These are phyloP conservation scores for Styphnolobium japonicum DNA, from an alignment of 306 rosid species.

Conservation along the genomic window DNA sequence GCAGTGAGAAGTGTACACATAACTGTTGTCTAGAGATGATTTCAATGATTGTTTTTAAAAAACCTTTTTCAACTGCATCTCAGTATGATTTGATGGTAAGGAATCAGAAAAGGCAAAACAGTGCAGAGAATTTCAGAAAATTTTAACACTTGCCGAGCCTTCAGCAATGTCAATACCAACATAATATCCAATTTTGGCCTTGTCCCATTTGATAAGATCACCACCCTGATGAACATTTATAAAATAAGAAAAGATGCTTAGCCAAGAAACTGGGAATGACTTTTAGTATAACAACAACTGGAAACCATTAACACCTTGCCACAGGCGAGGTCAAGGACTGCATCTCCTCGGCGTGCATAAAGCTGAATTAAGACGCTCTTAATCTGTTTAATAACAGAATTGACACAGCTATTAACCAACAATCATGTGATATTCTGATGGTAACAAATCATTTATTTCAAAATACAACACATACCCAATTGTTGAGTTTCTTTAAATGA, in stretches of 20 bases:
- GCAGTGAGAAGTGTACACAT: neutral
- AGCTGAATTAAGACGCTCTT: slow-evolving; percentile 98
- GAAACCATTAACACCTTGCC: slow-evolving; percentile 74
- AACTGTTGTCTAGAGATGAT: neutral
- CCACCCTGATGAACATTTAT: slow-evolving; percentile 68
- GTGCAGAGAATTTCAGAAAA: neutral
- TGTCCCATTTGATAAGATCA: slow-evolving; percentile 99
- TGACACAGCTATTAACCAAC: neutral
- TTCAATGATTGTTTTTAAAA: neutral
- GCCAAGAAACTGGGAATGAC: neutral
- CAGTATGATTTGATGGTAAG: neutral
- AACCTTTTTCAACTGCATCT: neutral
- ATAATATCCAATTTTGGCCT: slow-evolving; percentile 91
- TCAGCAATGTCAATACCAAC: slow-evolving; percentile 98
- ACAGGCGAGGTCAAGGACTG: slow-evolving; percentile 94
- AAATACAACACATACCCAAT: slow-evolving; percentile 59
- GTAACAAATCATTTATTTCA: neutral
- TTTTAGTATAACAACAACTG: neutral
- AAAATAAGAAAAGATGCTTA: neutral
- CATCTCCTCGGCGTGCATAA: slow-evolving; percentile 78
- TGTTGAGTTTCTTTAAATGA: slow-evolving; percentile 90
- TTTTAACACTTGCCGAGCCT: slow-evolving; percentile 71
- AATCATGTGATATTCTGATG: neutral
- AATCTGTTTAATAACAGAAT: slow-evolving; percentile 53
- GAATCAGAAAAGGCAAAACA: slow-evolving; percentile 6